These are phyloP conservation scores for Candida easanensis DNA, from an alignment of 805 yeast species.

Conservation along the genomic window DNA sequence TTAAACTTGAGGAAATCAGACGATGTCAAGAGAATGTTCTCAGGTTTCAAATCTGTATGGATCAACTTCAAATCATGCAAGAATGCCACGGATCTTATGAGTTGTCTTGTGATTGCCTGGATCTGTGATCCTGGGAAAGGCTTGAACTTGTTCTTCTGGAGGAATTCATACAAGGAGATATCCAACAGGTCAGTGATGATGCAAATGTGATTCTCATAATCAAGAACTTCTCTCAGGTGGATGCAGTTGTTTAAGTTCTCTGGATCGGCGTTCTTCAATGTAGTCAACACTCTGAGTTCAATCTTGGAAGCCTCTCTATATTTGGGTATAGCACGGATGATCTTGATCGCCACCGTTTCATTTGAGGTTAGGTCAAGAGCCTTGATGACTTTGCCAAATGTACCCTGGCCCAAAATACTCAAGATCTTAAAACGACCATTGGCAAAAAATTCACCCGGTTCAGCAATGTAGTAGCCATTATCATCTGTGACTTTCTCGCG, in stretches of 20 bases:
- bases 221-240: slow-evolving; percentile 85
- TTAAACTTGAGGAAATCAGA: slow-evolving; percentile 23
- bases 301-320: slow-evolving; percentile 94
- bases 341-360: slow-evolving; percentile 76
- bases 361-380: slow-evolving; percentile 67
- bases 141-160: slow-evolving; percentile 76
- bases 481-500: slow-evolving; percentile 24
- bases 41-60: slow-evolving; percentile 97
- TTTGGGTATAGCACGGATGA: slow-evolving; percentile 87
- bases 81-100: slow-evolving; percentile 80
- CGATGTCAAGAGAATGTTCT: slow-evolving; percentile 59
- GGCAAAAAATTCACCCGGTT: slow-evolving; percentile 61
- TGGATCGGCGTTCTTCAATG: slow-evolving; percentile 67
- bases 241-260: slow-evolving; percentile 71
- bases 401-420: slow-evolving; percentile 82
- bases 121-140: slow-evolving; percentile 96
- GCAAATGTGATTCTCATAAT: slow-evolving; percentile 90
- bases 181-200: slow-evolving; percentile 86
- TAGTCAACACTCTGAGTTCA: slow-evolving; percentile 78
- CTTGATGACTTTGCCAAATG: slow-evolving; percentile 86
- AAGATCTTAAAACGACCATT: slow-evolving; percentile 65
- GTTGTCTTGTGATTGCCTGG: slow-evolving; percentile 83
- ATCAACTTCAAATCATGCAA: slow-evolving; percentile 86
- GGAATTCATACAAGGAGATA: slow-evolving; percentile 83
- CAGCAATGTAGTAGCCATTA: slow-evolving; percentile 72